Percentiles rank a stretch among this genome's conserved stretches.
Evolutionary conservation across 164 flowering plant genomes (phyloP).

Genomic region (Dillenia turbinata): DNA sequence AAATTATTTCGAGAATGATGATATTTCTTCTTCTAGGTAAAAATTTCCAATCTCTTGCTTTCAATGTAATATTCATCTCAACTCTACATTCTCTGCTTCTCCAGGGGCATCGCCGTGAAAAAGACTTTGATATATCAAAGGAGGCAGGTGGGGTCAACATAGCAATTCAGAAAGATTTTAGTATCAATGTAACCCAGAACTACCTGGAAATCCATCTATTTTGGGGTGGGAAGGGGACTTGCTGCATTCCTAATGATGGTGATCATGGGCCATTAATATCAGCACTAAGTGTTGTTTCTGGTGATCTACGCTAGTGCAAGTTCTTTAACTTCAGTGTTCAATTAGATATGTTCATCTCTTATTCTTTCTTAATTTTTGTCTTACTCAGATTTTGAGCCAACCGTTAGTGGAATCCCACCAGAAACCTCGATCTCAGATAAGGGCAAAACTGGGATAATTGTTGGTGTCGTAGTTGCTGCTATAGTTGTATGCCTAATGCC

Average conservation of each 20-base stretch:
- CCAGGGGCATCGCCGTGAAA: slow-evolving; percentile 45
- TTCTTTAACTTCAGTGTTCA: background rate
- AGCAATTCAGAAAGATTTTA: slow-evolving; percentile 41
- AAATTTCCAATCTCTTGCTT: too few species aligned
- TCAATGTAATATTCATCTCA: background rate
- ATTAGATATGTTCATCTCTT: background rate
- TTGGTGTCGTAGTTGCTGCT: background rate
- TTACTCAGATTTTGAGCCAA: background rate
- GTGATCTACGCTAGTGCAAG: slow-evolving; percentile 25
- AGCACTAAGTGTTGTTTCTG: slow-evolving; percentile 72
- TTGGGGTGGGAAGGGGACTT: slow-evolving; percentile 98
- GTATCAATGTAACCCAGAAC: slow-evolving; percentile 48
- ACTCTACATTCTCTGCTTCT: background rate
- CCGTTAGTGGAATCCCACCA: background rate
- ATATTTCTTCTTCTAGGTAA: too few species aligned
- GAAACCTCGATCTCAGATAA: background rate
- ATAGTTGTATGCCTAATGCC: background rate
- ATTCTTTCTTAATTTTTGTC: background rate
- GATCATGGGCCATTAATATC: slow-evolving; percentile 82
- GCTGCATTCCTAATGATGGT: slow-evolving; percentile 73
- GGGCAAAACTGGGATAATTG: background rate
- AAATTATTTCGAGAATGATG: too few species aligned
- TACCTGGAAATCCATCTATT: slow-evolving; percentile 79
- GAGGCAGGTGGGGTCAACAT: slow-evolving; percentile 51
- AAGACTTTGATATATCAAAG: slow-evolving; percentile 64